Conservation (phyloP, 495 filamentous ascomycete genomes). For the Penicillium ucsense region DNA sequence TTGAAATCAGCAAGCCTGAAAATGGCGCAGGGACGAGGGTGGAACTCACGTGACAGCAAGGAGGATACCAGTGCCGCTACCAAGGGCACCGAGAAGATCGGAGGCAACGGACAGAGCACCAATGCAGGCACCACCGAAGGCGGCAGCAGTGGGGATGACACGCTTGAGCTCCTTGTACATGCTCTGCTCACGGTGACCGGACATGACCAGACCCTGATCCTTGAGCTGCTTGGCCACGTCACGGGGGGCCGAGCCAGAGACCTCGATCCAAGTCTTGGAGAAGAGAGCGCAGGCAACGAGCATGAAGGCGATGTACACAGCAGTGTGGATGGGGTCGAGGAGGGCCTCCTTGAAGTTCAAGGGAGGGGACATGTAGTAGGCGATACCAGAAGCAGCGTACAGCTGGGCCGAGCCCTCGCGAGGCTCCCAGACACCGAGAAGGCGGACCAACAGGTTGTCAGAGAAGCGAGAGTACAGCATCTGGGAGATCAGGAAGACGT, state of each 20-base stretch:
- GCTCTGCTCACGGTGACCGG: slow-evolving; percentile 97
- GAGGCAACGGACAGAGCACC: slow-evolving; percentile 91
- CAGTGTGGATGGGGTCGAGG: slow-evolving; percentile 92
- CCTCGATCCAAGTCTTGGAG: slow-evolving; percentile 99
- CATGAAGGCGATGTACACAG: slow-evolving; percentile 94
- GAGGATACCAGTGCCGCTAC: slow-evolving; percentile 94
- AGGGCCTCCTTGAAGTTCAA: slow-evolving; percentile 95
- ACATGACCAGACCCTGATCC: slow-evolving; percentile 99
- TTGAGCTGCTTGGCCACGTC: slow-evolving; percentile 99
- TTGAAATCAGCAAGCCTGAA: no score
- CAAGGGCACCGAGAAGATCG: slow-evolving; percentile 92
- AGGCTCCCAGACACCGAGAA: slow-evolving; percentile 97
- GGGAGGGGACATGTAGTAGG: slow-evolving; percentile 99
- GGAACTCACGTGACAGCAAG: slow-evolving; percentile 92
- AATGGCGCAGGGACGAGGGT: neutral
- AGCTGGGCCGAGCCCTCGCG: slow-evolving; percentile 94
- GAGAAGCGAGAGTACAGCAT: slow-evolving; percentile 98
- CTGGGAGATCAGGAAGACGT: slow-evolving; percentile 97
- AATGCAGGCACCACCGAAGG: slow-evolving; percentile 98
- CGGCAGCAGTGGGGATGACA: slow-evolving; percentile 95
- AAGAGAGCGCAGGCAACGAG: slow-evolving; percentile 94
- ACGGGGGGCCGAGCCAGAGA: slow-evolving; percentile 91
- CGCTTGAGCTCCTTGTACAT: slow-evolving; percentile 99
- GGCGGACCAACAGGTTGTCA: slow-evolving; percentile 92
- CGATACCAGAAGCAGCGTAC: slow-evolving; percentile 79